Evolutionary conservation across 345 rosid species (phyloP).

Genomic region (Pelargonium nanum): DNA sequence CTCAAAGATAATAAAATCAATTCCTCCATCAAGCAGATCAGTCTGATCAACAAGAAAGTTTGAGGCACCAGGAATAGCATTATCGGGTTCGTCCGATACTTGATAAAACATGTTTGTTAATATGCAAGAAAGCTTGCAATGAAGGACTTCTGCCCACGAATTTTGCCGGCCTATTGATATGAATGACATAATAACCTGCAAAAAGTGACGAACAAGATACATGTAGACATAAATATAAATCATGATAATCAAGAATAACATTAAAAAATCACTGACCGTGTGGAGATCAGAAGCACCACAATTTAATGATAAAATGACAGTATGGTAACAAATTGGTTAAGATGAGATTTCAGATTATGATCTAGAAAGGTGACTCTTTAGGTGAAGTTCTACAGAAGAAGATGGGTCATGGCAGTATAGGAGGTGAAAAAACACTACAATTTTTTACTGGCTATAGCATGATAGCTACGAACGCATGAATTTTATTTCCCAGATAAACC

Average conservation of each 20-base stretch:
- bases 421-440: too few species aligned
- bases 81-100: conserved; percentile 44
- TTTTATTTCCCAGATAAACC: not conserved
- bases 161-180: conserved; percentile 60
- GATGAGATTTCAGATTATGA: too few species aligned
- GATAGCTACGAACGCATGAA: not conserved
- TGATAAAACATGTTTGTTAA: conserved; percentile 82
- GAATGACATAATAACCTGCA: conserved; percentile 80
- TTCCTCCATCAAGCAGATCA: conserved; percentile 94
- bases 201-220: not conserved
- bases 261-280: too few species aligned
- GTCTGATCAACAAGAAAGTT: conserved; percentile 70
- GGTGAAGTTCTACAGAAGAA: too few species aligned
- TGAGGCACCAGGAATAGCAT: conserved; percentile 27
- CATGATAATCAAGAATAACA: not conserved
- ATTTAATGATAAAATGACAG: too few species aligned
- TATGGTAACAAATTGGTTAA: too few species aligned
- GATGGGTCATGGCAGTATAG: too few species aligned
- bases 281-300: too few species aligned
- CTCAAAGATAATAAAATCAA: conserved; percentile 83
- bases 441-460: too few species aligned
- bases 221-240: too few species aligned
- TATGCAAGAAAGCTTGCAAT: conserved; percentile 83
- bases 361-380: too few species aligned
- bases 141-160: conserved; percentile 97